Evolutionary conservation across 345 rosid species (phyloP).

Genomic region (Lepidium africanum): DNA sequence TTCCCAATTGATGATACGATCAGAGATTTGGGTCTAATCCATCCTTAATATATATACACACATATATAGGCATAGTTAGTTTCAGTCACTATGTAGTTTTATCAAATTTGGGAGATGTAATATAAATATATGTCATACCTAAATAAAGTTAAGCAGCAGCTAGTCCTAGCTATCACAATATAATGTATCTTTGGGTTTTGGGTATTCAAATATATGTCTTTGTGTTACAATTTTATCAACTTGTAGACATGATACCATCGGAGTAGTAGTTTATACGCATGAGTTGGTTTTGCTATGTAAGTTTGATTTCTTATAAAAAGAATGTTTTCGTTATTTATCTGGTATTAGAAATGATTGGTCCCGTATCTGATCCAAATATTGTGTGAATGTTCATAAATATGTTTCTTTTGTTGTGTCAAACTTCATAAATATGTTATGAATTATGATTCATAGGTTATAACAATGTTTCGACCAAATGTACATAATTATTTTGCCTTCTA

Average conservation of each 20-base stretch:
- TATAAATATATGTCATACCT: background rate
- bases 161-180: background rate
- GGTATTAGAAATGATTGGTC: too few relatives aligned
- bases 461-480: too few relatives aligned
- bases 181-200: background rate
- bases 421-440: too few relatives aligned
- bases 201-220: background rate
- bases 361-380: too few relatives aligned
- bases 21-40: background rate
- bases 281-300: too few relatives aligned
- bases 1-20: constrained; percentile 45
- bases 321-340: too few relatives aligned
- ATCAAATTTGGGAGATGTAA: background rate
- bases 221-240: background rate
- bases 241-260: background rate
- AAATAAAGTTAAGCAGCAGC: background rate
- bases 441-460: too few relatives aligned
- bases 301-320: too few relatives aligned
- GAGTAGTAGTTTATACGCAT: too few relatives aligned
- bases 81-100: background rate
- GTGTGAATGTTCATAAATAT: too few relatives aligned
- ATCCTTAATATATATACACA: background rate
- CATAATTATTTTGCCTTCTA: too few relatives aligned
- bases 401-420: too few relatives aligned
- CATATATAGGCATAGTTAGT: background rate